Evolutionary conservation across 441 rosid species (phyloP).

Genomic region (Pelargonium citronellum): DNA sequence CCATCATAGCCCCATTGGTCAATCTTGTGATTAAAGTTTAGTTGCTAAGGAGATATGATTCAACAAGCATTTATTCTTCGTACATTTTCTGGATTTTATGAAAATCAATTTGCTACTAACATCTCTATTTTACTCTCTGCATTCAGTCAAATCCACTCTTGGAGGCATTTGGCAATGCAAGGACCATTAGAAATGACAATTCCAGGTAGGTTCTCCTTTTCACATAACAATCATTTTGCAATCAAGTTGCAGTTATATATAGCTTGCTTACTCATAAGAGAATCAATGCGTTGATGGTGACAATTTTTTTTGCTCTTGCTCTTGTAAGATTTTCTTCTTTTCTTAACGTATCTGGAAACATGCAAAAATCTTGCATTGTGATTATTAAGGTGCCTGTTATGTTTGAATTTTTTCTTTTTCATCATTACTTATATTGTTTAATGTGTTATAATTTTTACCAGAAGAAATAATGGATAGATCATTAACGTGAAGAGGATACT

Average conservation of each 20-base stretch:
- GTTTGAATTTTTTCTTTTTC: no score
- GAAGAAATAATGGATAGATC: no score
- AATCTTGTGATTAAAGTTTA: no score
- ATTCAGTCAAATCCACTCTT: constrained; percentile 96
- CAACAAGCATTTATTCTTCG: background rate
- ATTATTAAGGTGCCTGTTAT: no score
- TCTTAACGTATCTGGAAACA: background rate
- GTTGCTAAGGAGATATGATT: no score
- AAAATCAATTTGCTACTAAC: constrained; percentile 10
- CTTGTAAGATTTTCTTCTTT: background rate
- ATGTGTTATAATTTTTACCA: no score
- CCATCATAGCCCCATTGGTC: background rate
- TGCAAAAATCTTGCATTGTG: background rate
- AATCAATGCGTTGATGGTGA: no score
- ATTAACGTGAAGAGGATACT: no score
- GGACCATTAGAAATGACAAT: constrained; percentile 97
- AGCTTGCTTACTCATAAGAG: no score
- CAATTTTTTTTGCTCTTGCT: background rate
- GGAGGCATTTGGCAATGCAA: constrained; percentile 99
- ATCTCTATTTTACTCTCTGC: constrained; percentile 13
- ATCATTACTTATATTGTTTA: no score
- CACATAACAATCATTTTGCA: background rate
- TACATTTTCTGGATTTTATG: constrained; percentile 4
- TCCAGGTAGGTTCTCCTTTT: constrained; percentile 53
- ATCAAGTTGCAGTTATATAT: background rate